A percentile compares a stretch with the other conserved stretches of the same genome.
phyloP scores from a whole-genome alignment of 225 moss, liverwort and hornwort genomes.

The Physcomitrellopsis africana region DNA sequence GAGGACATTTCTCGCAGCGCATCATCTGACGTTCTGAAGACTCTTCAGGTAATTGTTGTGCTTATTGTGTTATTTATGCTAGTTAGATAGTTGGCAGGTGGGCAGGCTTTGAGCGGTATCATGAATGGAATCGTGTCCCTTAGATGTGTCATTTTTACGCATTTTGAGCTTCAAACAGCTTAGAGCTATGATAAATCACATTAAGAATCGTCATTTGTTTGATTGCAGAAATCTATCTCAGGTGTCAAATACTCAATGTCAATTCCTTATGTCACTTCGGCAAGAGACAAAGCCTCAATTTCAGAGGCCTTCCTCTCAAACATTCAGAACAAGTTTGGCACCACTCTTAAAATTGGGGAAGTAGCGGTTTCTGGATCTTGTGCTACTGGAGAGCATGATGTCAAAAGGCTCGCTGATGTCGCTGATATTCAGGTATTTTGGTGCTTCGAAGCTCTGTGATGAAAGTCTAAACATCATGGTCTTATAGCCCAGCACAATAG shows the following conservation, averaged over 20 bases:
- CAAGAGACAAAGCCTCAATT: conserved; percentile 43
- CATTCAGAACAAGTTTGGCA: conserved; percentile 26
- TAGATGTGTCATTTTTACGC: background rate
- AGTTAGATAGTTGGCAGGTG: background rate
- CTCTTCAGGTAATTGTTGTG: conserved; percentile 43
- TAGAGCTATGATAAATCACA: background rate
- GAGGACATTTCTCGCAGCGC: conserved; percentile 49
- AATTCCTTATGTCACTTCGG: conserved; percentile 48
- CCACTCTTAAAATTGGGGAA: conserved; percentile 31
- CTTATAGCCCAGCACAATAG: background rate
- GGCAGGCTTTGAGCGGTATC: background rate
- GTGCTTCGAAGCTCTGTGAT: conserved; percentile 18
- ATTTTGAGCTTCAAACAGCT: background rate
- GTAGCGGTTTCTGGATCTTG: conserved; percentile 55
- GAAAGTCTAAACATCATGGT: background rate
- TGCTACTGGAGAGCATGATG: conserved; percentile 46
- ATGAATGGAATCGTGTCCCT: background rate
- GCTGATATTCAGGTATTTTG: conserved; percentile 44
- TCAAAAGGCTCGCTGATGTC: conserved; percentile 57
- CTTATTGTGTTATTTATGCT: background rate
- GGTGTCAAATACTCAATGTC: conserved; percentile 49
- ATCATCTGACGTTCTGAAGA: conserved; percentile 43
- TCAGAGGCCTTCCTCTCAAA: conserved; percentile 46
- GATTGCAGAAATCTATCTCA: conserved; percentile 43
- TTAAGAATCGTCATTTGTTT: conserved; percentile 8